Conservation (phyloP, 164 flowering plant genomes). For the Vitis riparia region DNA sequence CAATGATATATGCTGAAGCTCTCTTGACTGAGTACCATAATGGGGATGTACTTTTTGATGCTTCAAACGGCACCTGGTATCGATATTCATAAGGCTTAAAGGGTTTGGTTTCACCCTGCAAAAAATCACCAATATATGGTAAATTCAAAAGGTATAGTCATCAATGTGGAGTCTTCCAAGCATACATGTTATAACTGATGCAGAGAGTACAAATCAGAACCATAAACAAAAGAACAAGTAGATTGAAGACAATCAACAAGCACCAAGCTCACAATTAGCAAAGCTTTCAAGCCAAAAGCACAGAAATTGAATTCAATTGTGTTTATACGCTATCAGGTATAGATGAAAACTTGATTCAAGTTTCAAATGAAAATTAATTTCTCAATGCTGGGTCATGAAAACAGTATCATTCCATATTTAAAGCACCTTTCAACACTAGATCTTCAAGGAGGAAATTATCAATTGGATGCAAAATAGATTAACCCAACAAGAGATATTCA, state of each 20-base stretch:
- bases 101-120: conserved; percentile 34
- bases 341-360: background rate
- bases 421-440: background rate
- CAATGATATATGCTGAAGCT: conserved; percentile 46
- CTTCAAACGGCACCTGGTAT: conserved; percentile 33
- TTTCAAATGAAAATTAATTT: background rate
- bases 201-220: too few relatives aligned
- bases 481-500: background rate
- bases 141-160: background rate
- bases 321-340: background rate
- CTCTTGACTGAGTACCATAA: conserved; percentile 53
- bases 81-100: conserved; percentile 32
- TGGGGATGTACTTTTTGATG: conserved; percentile 36
- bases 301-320: too few relatives aligned
- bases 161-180: too few relatives aligned
- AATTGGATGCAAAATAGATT: background rate
- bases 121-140: background rate
- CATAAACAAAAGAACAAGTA: too few relatives aligned
- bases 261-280: too few relatives aligned
- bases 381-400: background rate
- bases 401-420: background rate
- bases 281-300: too few relatives aligned
- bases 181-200: too few relatives aligned
- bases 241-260: too few relatives aligned
- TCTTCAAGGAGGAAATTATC: background rate